Conservation (phyloP, 73 alveolate species). For the Paramecium octaurelia region DNA sequence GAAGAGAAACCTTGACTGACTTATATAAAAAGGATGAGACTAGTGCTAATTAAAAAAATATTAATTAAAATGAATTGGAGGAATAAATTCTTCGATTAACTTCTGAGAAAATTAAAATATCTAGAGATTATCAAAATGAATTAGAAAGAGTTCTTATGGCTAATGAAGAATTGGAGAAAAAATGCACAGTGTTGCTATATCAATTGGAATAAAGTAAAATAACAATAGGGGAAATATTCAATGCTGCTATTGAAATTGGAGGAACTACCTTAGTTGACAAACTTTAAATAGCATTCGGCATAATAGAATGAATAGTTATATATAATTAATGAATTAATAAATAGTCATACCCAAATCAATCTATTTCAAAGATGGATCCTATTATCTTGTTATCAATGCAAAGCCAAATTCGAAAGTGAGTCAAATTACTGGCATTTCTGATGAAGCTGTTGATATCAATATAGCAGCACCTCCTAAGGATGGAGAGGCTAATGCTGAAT, state of each 20-base stretch:
- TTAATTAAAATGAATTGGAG: neutral
- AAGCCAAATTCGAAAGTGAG: slow-evolving; percentile 5
- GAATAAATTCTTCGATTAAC: neutral
- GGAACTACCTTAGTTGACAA: neutral
- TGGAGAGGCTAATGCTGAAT: slow-evolving; percentile 71
- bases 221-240: neutral
- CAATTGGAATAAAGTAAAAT: neutral
- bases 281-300: neutral
- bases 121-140: neutral
- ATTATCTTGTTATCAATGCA: neutral
- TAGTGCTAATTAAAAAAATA: neutral
- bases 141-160: neutral
- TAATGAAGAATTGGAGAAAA: neutral
- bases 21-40: neutral
- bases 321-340: neutral
- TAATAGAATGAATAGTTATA: neutral
- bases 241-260: neutral
- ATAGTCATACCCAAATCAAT: neutral
- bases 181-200: neutral
- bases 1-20: neutral
- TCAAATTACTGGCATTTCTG: neutral
- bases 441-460: slow-evolving; percentile 53
- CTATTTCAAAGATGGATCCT: neutral
- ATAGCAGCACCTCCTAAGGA: slow-evolving; percentile 74
- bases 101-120: neutral